Base-by-base conservation (phyloP, 208 protist species). In the Wallacemonas collosoma region DNA sequence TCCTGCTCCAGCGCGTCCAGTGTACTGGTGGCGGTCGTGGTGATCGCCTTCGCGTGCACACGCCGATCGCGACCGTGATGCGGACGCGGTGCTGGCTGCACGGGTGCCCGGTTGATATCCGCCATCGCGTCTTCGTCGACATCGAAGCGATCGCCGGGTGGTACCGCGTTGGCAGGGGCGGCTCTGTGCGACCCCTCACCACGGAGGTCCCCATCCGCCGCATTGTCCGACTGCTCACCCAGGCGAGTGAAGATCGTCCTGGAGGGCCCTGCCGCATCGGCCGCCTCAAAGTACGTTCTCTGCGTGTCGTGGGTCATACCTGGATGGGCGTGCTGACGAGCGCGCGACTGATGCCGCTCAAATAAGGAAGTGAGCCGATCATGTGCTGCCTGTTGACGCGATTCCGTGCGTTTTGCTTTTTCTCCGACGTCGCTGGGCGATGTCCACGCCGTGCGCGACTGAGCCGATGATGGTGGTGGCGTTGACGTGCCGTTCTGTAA, bases 1-100 rank as follows among this genome's bases (percentile, higher is more conserved):
- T 96, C 87, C 68, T 94, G 82, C 68, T 94, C 85, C 11, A 93
- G 61, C 1, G 79, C 35, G 11, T 93, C 83, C 15, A 87, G 66
- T 36, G 60, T 65, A n/a, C 7, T 51, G 41, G 40, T 65, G 38
- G 40, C 2, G 14, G 60, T 38, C 41, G 38, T 48, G 6, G 60
- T 39, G 11, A 63, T 7, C 7, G 54, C 54, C 6, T 14, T 58
- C 45, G 45, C 8, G 45, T 50, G 45, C 45, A 50, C 45, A 12
- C 45, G 12, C 12, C 45, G 45, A 50, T 15, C 48, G 15, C 48
- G 11, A 53, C 48, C 11, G 9, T 9, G 11, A 53, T 53, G 48
- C 48, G 48, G 15, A n/a, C 48, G 48, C 15, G 48, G 9, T 9
- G 54, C 9, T 17, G 54, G 0, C 6, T 7, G 17, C 54, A 38